Percentiles rank a stretch among this genome's conserved stretches.
phyloP scores from a whole-genome alignment of 257 asterid genomes.

The Solanum clarkiae region DNA sequence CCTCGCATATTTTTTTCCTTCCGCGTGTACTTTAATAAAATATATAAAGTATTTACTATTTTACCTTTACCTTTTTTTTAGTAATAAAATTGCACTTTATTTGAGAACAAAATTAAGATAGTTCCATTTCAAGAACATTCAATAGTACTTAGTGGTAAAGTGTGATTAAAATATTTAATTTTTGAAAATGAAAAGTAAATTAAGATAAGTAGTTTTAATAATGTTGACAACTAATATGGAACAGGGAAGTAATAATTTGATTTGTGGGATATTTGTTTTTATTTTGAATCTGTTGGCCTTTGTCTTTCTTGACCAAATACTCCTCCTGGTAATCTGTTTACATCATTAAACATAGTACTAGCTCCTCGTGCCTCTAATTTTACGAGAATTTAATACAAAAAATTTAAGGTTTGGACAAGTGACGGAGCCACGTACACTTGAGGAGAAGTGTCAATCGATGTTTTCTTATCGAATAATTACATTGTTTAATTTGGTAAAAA shows the following conservation, averaged over 20 bases:
- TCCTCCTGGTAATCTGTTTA: neutral
- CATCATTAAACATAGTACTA: neutral
- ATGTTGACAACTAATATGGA: neutral
- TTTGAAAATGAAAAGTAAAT: neutral
- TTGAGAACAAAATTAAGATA: neutral
- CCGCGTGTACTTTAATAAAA: neutral
- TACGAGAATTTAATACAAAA: neutral
- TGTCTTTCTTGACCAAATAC: neutral
- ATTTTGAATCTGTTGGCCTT: neutral
- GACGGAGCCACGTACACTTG: no score
- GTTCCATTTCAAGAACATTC: no score
- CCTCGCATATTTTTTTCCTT: neutral
- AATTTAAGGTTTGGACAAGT: no score
- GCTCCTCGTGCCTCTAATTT: neutral
- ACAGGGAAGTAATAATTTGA: neutral
- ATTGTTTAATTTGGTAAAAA: no score
- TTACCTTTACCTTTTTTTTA: neutral
- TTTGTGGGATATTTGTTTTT: neutral
- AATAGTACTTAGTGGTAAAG: no score
- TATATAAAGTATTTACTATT: neutral
- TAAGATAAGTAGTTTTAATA: neutral
- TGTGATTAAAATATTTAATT: no score
- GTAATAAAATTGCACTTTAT: neutral
- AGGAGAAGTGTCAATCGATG: no score
- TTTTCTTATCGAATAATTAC: no score